These are phyloP conservation scores for Skeletonema grethae DNA, from an alignment of 108 stramenopile genomes.

Conservation along the genomic window DNA sequence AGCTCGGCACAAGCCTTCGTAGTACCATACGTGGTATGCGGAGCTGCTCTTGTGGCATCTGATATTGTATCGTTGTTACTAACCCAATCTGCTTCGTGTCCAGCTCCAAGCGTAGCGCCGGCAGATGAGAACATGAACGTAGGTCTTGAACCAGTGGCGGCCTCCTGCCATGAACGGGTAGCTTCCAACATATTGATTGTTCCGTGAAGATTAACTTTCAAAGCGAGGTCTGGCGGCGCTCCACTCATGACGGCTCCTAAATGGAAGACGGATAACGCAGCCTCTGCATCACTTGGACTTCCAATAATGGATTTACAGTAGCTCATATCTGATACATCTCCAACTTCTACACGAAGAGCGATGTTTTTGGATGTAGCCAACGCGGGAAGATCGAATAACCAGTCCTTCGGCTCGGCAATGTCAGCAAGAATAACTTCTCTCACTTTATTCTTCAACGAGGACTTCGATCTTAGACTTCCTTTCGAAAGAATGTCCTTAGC, in stretches of 20 bases:
- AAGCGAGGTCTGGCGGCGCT: slow-evolving; percentile 55
- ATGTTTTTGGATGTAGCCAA: slow-evolving; percentile 15
- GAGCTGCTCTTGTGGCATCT: slow-evolving; percentile 58
- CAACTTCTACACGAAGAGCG: slow-evolving; percentile 13
- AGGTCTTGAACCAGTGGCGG: slow-evolving; percentile 13
- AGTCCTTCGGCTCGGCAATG: slow-evolving; percentile 33
- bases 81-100: slow-evolving; percentile 54
- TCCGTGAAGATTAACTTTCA: slow-evolving; percentile 55
- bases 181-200: slow-evolving; percentile 62
- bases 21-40: slow-evolving; percentile 68
- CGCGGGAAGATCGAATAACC: slow-evolving; percentile 22
- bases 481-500: slow-evolving; percentile 44
- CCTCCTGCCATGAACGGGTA: slow-evolving; percentile 38
- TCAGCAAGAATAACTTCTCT: slow-evolving; percentile 45
- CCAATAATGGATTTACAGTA: slow-evolving; percentile 51
- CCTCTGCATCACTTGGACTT: slow-evolving; percentile 1
- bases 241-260: slow-evolving; percentile 66
- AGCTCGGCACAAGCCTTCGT: slow-evolving; percentile 66
- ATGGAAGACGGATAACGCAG: slow-evolving; percentile 55
- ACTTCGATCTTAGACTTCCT: slow-evolving; percentile 28
- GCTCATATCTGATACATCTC: slow-evolving; percentile 44
- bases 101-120: slow-evolving; percentile 56
- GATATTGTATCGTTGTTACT: slow-evolving; percentile 42
- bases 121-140: slow-evolving; percentile 62
- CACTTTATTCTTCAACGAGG: slow-evolving; percentile 17